A percentile compares a stretch with the other conserved stretches of the same genome.
phyloP scores from a whole-genome alignment of 768 basidiomycete species.

The Punctularia strigosozonata region DNA sequence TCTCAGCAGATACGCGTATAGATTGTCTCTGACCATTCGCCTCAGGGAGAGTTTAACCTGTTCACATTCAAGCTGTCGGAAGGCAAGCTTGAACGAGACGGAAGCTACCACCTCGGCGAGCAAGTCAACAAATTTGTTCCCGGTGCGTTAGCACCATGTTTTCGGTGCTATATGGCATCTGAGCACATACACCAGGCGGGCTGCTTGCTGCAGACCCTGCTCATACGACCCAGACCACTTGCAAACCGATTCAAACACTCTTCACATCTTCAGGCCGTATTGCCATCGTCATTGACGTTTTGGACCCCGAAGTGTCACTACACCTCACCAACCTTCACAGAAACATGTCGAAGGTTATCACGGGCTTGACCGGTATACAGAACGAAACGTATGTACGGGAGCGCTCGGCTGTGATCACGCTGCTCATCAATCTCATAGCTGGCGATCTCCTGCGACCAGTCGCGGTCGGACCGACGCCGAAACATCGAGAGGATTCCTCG shows the following conservation, averaged over 20 bases:
- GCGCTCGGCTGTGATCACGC: too few species aligned
- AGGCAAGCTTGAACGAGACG: slow-evolving; percentile 42
- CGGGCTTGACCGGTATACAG: too few species aligned
- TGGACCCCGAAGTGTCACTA: slow-evolving; percentile 40
- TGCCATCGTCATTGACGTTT: slow-evolving; percentile 55
- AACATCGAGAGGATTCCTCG: slow-evolving; percentile 53
- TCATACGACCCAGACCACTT: slow-evolving; percentile 22
- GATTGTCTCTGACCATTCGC: neutral
- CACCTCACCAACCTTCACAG: slow-evolving; percentile 62
- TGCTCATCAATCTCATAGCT: slow-evolving; percentile 42
- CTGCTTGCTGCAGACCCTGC: slow-evolving; percentile 34
- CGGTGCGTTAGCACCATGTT: slow-evolving; percentile 26
- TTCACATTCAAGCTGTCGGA: slow-evolving; percentile 41
- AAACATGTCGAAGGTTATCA: slow-evolving; percentile 49
- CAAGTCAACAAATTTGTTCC: slow-evolving; percentile 63
- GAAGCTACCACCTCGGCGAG: slow-evolving; percentile 67
- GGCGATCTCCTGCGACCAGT: slow-evolving; percentile 52
- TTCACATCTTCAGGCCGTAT: slow-evolving; percentile 74
- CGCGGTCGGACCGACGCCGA: slow-evolving; percentile 45
- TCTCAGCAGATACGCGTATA: slow-evolving; percentile 1
- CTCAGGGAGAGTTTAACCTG: slow-evolving; percentile 55
- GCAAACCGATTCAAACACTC: slow-evolving; percentile 55
- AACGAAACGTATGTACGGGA: too few species aligned
- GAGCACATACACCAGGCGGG: slow-evolving; percentile 30
- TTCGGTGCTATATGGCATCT: slow-evolving; percentile 4